A percentile compares a stretch with the other conserved stretches of the same genome.
phyloP scores from a whole-genome alignment of 352 stramenopile species.

The Globisporangium mamillatum region DNA sequence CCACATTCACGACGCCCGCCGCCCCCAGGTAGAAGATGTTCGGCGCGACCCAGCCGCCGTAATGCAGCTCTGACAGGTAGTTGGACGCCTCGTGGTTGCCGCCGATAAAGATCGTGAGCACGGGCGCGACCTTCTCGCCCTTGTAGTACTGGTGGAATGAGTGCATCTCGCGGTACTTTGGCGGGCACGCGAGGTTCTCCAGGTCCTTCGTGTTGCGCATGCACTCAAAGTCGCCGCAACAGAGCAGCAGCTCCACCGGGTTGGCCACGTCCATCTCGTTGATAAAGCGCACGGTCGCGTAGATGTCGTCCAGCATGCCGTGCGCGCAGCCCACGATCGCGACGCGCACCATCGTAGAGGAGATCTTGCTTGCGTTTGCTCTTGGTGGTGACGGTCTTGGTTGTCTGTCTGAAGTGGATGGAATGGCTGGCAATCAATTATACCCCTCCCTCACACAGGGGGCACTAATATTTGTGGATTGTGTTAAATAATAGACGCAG shows the following conservation, averaged over 20 bases:
- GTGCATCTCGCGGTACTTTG: slow-evolving; percentile 85
- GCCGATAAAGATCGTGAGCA: slow-evolving; percentile 94
- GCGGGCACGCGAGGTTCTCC: slow-evolving; percentile 90
- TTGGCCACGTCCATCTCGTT: slow-evolving; percentile 79
- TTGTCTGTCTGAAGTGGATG: background rate
- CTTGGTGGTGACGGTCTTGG: background rate
- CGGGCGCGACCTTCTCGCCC: slow-evolving; percentile 76
- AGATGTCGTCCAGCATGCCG: slow-evolving; percentile 98
- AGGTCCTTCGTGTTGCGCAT: slow-evolving; percentile 95
- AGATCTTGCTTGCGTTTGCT: background rate
- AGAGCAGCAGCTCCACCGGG: slow-evolving; percentile 94
- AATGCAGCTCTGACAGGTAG: slow-evolving; percentile 91
- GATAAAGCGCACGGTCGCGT: slow-evolving; percentile 91
- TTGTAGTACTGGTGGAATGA: slow-evolving; percentile 93
- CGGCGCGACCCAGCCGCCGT: slow-evolving; percentile 93
- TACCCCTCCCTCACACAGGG: background rate
- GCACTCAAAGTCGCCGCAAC: slow-evolving; percentile 99
- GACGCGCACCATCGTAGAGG: slow-evolving; percentile 44
- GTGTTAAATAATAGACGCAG: background rate
- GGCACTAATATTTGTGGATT: background rate
- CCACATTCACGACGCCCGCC: slow-evolving; percentile 78
- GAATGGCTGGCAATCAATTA: background rate
- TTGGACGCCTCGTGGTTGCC: slow-evolving; percentile 96
- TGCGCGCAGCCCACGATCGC: slow-evolving; percentile 98
- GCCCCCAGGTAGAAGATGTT: slow-evolving; percentile 96